Evolutionary conservation across 345 rosid genomes (phyloP).

Genomic region (Passiflora organensis): DNA sequence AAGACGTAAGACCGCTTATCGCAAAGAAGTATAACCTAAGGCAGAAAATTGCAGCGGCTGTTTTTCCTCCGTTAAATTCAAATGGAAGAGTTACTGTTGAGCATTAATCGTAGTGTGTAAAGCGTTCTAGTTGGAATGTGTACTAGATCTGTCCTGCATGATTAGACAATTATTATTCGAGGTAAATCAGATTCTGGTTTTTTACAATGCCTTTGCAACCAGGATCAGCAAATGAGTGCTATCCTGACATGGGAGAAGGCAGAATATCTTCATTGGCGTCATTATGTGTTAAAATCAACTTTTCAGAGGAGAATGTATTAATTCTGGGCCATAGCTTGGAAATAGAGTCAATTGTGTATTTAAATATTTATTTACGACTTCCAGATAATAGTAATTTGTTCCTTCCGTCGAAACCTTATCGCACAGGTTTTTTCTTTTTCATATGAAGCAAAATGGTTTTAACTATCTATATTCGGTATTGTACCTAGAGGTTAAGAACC

Average conservation of each 20-base stretch:
- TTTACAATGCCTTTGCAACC: conserved; percentile 1
- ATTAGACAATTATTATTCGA: conserved; percentile 7
- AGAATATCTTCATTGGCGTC: conserved; percentile 1
- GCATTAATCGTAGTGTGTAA: conserved; percentile 14
- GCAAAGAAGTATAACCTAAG: conserved; percentile 75
- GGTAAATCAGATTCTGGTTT: neutral
- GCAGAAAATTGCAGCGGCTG: conserved; percentile 73
- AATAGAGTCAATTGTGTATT: too few species aligned
- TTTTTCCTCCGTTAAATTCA: conserved; percentile 38
- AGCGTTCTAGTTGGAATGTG: neutral
- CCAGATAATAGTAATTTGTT: too few species aligned
- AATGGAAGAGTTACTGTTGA: conserved; percentile 52
- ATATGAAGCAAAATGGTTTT: too few species aligned
- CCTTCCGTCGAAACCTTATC: too few species aligned
- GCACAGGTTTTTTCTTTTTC: too few species aligned
- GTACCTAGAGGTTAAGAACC: too few species aligned
- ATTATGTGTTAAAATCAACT: neutral
- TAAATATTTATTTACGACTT: too few species aligned
- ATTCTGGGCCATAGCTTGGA: too few species aligned
- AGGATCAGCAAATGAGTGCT: neutral
- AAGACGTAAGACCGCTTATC: conserved; percentile 85
- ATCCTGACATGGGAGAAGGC: conserved; percentile 4
- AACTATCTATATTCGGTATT: too few species aligned
- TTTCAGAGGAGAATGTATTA: neutral
- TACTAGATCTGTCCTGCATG: neutral